phyloP scores from a whole-genome alignment of 257 asterid genomes.

The Nicotiana otophora region DNA sequence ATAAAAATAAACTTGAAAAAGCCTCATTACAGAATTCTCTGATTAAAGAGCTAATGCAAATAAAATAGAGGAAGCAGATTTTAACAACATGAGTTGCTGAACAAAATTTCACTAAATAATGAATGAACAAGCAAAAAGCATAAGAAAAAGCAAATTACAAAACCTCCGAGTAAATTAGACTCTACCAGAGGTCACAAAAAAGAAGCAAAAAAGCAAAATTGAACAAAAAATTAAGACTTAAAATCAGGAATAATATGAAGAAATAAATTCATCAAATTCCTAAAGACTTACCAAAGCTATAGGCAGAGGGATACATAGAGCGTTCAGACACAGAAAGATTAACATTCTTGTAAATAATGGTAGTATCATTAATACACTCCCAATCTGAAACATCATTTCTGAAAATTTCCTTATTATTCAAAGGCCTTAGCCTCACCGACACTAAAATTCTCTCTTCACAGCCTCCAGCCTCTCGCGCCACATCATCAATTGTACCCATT shows the following conservation, averaged over 20 bases:
- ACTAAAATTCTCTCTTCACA: constrained; percentile 75
- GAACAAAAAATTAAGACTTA: not conserved
- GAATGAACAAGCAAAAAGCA: too few relatives aligned
- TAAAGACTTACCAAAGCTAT: constrained; percentile 66
- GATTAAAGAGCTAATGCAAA: not conserved
- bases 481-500: constrained; percentile 30
- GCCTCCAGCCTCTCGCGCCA: constrained; percentile 17
- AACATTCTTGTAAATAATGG: constrained; percentile 69
- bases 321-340: constrained; percentile 67
- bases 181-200: not conserved
- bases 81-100: not conserved
- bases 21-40: not conserved
- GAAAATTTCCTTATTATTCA: constrained; percentile 63
- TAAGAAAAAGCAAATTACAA: not conserved
- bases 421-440: constrained; percentile 90
- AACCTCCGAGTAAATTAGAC: not conserved
- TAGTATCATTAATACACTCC: constrained; percentile 84
- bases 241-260: not conserved
- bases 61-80: not conserved
- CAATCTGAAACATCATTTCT: constrained; percentile 87
- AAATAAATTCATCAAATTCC: not conserved
- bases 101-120: not conserved
- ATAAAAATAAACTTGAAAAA: not conserved
- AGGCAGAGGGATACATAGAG: constrained; percentile 77
- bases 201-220: not conserved